Base-by-base conservation (phyloP, 768 basidiomycete genomes). In the Xerocomus spinulosus region DNA sequence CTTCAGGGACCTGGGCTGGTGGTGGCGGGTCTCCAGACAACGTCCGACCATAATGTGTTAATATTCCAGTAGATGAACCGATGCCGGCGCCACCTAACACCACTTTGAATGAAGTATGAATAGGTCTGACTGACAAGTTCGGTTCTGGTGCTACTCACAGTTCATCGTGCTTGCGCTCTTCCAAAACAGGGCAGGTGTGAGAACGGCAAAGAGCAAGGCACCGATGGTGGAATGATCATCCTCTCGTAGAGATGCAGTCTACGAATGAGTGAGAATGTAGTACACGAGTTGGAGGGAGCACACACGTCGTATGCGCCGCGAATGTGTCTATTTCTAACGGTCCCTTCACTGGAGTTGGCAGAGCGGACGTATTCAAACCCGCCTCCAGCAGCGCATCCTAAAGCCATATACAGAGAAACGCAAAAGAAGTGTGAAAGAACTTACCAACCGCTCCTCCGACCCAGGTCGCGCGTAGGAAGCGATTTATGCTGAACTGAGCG, bases 201-300 rank as follows among this genome's bases (percentile, higher is more conserved):
- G 61, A 13, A 85, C 76, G 14, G 77, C 78, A 48, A 74, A 77
- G 18, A 92, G 65, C 39, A 90, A 58, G 17, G 75, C 74, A 21
- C 89, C 89, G 38, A 91, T 85, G 2, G 80, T 87, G 18, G 85
- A 76, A 59, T 87, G 82, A 62, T 91, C 89, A 46, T 88, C 81
- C 39, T 76, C 73, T 53, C 87, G 72, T 44, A 87, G 65, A 18
- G 77, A 73, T 34, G 71, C 68, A 13, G 73, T 77, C 86, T 89
- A 41, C 14, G 42, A 43, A 48, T 21, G 34, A n/a, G 24, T 60
- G 7, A 50, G 53, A 9, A 14, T 3, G 6, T 7, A 41, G 26
- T 28, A 39, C 10, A 40, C 24, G 26, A 15, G 40, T 26, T 42
- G n/a, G 44, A 28, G n/a, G 3, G 18, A 29, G 28, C 53, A 54